Evolutionary conservation across 768 basidiomycete genomes (phyloP), one percentile per base, ranked within the genome.

Genomic region (Royoungia palumana): DNA sequence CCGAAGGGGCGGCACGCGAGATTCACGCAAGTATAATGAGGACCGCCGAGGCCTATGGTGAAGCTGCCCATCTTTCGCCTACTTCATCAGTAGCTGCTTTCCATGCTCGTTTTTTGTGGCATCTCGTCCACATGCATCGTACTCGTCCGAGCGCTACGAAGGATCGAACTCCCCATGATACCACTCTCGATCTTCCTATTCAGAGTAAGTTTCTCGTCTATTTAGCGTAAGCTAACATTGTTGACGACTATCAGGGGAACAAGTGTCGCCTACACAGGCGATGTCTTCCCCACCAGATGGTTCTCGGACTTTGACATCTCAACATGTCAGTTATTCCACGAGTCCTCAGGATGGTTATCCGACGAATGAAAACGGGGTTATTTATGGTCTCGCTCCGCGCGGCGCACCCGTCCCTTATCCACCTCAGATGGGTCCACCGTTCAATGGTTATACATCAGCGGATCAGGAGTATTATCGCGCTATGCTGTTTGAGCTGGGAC

Each of bases 41-140:
- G 58, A 83, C 87, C 5, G 88, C 88, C 10, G 83, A 88, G 56
- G 86, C 88, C 0, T 92, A 90, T 62, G 77, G 84, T 44, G 83
- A 85, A 47, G 85, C 86, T 14, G 83, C 86, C 10, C 68, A 75
- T 30, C 67, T 80, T 38, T 80, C 81, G 16, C 74, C 79, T 5
- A 77, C 80, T 22, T 80, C 82, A 24, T 80, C 79, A 35, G 79
- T 82, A 16, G 83, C 84, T n/a, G 81, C 81, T 28, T 83, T 83
- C 53, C 89, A 92, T 58, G 81, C 86, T 35, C 84, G 89, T 43
- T 93, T 93, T 70, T 70, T 93, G 34, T 80, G 81, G 60, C 80
- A 76, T 48, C 74, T 92, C 39, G 74, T 91, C 34, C 75, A 88
- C 57, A 75, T 76, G 47, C 76, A 81, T 59, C 78, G 79, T 56